Conservation (phyloP, 164 flowering plant genomes). For the Aristolochia californica region DNA sequence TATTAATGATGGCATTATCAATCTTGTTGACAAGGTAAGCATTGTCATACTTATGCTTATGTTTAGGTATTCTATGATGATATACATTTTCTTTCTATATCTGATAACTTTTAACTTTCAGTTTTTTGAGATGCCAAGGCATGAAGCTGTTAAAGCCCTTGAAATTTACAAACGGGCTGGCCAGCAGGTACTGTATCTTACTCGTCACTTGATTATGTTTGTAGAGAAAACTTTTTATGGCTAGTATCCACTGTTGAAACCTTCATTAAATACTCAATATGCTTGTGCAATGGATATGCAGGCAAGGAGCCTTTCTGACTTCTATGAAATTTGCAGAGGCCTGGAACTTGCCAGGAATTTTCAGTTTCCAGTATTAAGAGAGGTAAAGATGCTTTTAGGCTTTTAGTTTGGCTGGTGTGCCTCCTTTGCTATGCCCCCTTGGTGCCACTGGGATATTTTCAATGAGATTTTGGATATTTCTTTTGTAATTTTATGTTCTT, state of each 20-base stretch:
- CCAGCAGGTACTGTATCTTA: slow-evolving; percentile 57
- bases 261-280: neutral
- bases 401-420: neutral
- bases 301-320: slow-evolving; percentile 85
- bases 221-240: neutral
- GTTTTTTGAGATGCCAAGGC: slow-evolving; percentile 99
- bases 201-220: neutral
- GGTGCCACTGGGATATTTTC: too few relatives aligned
- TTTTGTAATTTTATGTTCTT: too few relatives aligned
- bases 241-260: neutral
- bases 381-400: slow-evolving; percentile 38
- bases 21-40: slow-evolving; percentile 92
- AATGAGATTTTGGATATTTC: too few relatives aligned
- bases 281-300: slow-evolving; percentile 20
- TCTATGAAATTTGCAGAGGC: slow-evolving; percentile 88
- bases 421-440: too few relatives aligned
- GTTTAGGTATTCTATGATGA: neutral
- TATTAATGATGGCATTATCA: slow-evolving; percentile 94
- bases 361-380: slow-evolving; percentile 87
- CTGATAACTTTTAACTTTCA: slow-evolving; percentile 14
- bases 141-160: slow-evolving; percentile 94
- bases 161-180: slow-evolving; percentile 94
- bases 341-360: slow-evolving; percentile 97
- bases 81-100: neutral
- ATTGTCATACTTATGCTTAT: neutral